Evolutionary conservation across 1,284 basidiomycete species (phyloP), one percentile per base, ranked within the genome.

Genomic region (Heterobasidion parviporum): DNA sequence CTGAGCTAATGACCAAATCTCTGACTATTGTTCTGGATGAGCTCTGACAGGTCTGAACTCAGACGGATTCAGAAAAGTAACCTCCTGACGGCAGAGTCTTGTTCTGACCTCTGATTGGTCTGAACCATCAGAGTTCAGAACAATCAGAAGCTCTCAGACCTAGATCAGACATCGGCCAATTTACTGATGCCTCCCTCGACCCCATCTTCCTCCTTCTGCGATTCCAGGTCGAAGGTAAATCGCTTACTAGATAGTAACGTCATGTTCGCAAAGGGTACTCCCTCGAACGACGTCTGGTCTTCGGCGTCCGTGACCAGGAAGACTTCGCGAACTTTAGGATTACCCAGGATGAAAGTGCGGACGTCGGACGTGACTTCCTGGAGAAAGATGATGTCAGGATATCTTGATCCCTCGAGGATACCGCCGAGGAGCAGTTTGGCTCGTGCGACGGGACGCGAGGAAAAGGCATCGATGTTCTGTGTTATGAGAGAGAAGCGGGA

Each of bases 181-280:
- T n/a, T n/a, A n/a, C n/a, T n/a, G n/a, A n/a, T 50, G 34, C 54
- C 65, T 65, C 64, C 57, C 55, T 67, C 66, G 41, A 54, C 10
- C 41, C 44, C 20, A 6, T 54, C 20, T 3, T n/a, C 48, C 9
- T 51, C 41, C 48, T 54, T 57, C 61, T 64, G 60, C 46, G 63
- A 64, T 34, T 61, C 59, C 57, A 63, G 50, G 20, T 26, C 3
- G 20, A 26, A 3, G 20, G 2, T 26, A 26, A 26, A 26, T 52
- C 69, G 72, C 56, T 14, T 56, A 15, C 56, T 65, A 55, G 69
- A 72, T 49, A 74, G 64, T 61, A 75, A 62, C 34, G 69, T 73
- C 73, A 75, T 72, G 59, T 56, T 75, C 61, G 71, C 64, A 64
- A 74, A 73, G 44, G 69, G 68, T 10, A 70, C 65, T 0, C 53